A percentile compares a stretch with the other conserved stretches of the same genome.
Evolutionary conservation across 306 rosid species (phyloP).

Genomic region (Geum urbanum): DNA sequence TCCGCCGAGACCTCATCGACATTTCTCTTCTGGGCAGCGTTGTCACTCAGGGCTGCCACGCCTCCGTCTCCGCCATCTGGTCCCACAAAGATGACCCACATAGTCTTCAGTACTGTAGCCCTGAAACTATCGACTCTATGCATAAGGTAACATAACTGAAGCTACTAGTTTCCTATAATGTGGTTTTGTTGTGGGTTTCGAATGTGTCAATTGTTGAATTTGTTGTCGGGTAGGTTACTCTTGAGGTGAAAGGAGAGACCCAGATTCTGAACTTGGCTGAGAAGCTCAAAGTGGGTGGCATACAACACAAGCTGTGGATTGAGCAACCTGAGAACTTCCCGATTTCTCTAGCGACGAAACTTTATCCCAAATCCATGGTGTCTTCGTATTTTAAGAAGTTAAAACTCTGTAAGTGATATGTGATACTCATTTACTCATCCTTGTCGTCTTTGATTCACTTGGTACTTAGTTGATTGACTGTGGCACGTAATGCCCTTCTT

Average conservation of each 20-base stretch:
- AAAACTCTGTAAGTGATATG: constrained; percentile 74
- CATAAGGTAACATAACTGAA: constrained; percentile 47
- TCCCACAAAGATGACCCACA: constrained; percentile 58
- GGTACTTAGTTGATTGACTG: not conserved
- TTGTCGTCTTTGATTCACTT: not conserved
- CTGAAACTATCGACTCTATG: constrained; percentile 72
- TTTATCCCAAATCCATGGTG: constrained; percentile 63
- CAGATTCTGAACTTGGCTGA: constrained; percentile 64
- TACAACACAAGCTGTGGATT: constrained; percentile 70
- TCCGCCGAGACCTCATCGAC: constrained; percentile 87
- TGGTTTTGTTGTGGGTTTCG: not conserved
- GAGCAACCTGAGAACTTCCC: constrained; percentile 83
- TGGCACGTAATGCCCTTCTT: not conserved
- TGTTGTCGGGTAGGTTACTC: constrained; percentile 54
- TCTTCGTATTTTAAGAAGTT: constrained; percentile 64
- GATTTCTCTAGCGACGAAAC: constrained; percentile 83
- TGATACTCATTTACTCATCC: not conserved
- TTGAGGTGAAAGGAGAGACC: constrained; percentile 77
- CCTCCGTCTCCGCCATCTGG: constrained; percentile 82
- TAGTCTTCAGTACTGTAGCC: constrained; percentile 59
- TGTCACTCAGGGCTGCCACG: constrained; percentile 88
- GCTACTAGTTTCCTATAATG: not conserved
- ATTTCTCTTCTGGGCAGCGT: too few species aligned
- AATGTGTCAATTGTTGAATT: not conserved
- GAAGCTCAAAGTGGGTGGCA: constrained; percentile 57